phyloP scores from a whole-genome alignment of 208 protist genomes.

The Tetramitus jugosus region DNA sequence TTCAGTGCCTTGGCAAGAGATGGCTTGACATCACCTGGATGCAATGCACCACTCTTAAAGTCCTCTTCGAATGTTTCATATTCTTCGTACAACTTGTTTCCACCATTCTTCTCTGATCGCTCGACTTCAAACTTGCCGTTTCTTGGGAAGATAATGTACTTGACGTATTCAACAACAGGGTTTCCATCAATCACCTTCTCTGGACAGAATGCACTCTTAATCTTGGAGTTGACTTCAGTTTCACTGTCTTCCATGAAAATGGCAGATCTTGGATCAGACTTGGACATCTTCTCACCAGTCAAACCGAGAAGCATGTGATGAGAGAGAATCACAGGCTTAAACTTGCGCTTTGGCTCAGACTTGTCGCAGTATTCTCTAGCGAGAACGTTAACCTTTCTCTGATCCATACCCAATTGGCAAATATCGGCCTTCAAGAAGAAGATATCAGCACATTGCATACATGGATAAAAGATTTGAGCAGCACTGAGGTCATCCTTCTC shows the following conservation, averaged over 20 bases:
- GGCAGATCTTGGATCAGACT: constrained; percentile 93
- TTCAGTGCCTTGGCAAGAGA: constrained; percentile 72
- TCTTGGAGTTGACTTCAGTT: constrained; percentile 89
- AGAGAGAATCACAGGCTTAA: constrained; percentile 94
- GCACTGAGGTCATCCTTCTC: constrained; percentile 86
- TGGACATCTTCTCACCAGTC: constrained; percentile 95
- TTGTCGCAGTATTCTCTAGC: constrained; percentile 95
- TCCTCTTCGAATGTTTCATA: constrained; percentile 56
- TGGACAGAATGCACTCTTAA: constrained; percentile 81
- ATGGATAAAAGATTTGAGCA: constrained; percentile 97
- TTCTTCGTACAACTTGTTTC: constrained; percentile 59
- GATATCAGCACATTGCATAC: constrained; percentile 98
- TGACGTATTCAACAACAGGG: constrained; percentile 87
- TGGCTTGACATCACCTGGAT: constrained; percentile 63
- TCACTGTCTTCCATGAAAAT: constrained; percentile 98
- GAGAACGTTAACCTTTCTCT: constrained; percentile 99
- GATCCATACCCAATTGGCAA: constrained; percentile 98
- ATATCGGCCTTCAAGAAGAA: constrained; percentile 98
- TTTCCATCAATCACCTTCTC: constrained; percentile 68
- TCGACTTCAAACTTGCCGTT: constrained; percentile 47
- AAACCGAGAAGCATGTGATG: constrained; percentile 95
- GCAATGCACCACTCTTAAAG: constrained; percentile 28
- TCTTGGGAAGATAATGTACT: constrained; percentile 73
- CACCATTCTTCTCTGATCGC: constrained; percentile 55
- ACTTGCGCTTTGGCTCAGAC: constrained; percentile 52